Percentiles rank a stretch among this genome's conserved stretches.
phyloP scores from a whole-genome alignment of 2,329 filamentous ascomycete species.

The Scolecobasidium constrictum region DNA sequence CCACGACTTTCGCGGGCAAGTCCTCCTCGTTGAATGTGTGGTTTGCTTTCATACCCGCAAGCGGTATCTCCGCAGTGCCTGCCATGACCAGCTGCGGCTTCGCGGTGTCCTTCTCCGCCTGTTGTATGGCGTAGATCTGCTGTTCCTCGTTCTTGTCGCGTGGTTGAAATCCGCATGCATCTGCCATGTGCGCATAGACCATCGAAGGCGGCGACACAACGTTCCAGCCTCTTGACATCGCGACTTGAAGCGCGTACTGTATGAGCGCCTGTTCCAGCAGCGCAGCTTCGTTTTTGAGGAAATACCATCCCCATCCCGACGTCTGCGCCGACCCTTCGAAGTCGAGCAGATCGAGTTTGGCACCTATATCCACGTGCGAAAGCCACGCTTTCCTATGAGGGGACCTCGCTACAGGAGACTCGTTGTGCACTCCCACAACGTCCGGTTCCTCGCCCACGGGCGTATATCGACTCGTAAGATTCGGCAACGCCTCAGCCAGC shows the following conservation, averaged over 20 bases:
- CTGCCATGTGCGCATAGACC: slow-evolving; percentile 83
- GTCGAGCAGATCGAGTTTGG: slow-evolving; percentile 83
- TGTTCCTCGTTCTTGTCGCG: slow-evolving; percentile 84
- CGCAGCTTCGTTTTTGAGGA: slow-evolving; percentile 80
- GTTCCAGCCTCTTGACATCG: slow-evolving; percentile 64
- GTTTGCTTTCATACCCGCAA: slow-evolving; percentile 82
- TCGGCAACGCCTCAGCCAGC: slow-evolving; percentile 72
- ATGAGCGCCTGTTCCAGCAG: slow-evolving; percentile 91
- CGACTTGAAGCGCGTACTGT: slow-evolving; percentile 69
- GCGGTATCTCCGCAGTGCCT: slow-evolving; percentile 87
- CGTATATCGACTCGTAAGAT: slow-evolving; percentile 68
- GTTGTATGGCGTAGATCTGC: slow-evolving; percentile 75
- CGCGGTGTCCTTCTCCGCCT: slow-evolving; percentile 48
- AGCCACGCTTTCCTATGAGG: slow-evolving; percentile 43
- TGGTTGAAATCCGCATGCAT: slow-evolving; percentile 89
- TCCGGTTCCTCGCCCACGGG: slow-evolving; percentile 57
- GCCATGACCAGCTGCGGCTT: slow-evolving; percentile 65
- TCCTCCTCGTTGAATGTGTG: slow-evolving; percentile 51
- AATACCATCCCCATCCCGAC: slow-evolving; percentile 97
- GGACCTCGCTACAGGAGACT: slow-evolving; percentile 31
- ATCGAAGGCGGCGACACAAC: slow-evolving; percentile 77
- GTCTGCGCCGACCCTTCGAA: slow-evolving; percentile 72
- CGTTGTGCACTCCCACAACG: slow-evolving; percentile 70
- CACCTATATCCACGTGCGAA: slow-evolving; percentile 79
- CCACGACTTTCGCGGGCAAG: slow-evolving; percentile 70